phyloP scores from a whole-genome alignment of 495 filamentous ascomycete genomes.

The Polyplosphaeria fusca region DNA sequence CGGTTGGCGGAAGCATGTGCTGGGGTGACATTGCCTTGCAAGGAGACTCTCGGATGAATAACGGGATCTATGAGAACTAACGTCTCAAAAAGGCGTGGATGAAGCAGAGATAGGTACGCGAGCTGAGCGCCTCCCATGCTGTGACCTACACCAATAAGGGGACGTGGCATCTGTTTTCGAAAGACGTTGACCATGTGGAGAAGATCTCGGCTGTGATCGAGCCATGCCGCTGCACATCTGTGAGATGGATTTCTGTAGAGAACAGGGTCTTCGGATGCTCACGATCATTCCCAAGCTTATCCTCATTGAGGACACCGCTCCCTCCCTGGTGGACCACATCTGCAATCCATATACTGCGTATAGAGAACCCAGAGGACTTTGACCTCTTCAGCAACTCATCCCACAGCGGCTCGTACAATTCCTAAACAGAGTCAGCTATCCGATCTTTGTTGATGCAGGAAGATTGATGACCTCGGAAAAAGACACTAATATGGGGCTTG shows the following conservation, averaged over 20 bases:
- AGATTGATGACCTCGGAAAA: neutral
- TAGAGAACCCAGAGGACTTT: slow-evolving; percentile 34
- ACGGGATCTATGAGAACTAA: slow-evolving; percentile 81
- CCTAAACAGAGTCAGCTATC: too few species aligned
- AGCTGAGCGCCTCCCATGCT: slow-evolving; percentile 79
- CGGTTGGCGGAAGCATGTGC: slow-evolving; percentile 36
- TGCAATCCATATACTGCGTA: slow-evolving; percentile 47
- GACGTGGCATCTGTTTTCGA: slow-evolving; percentile 76
- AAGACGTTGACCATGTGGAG: slow-evolving; percentile 84
- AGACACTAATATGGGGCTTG: neutral
- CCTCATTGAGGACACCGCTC: slow-evolving; percentile 44
- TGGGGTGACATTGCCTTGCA: slow-evolving; percentile 35
- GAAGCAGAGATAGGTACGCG: slow-evolving; percentile 61
- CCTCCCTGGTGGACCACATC: slow-evolving; percentile 46
- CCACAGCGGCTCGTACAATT: slow-evolving; percentile 50
- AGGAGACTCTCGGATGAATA: slow-evolving; percentile 50
- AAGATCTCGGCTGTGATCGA: slow-evolving; percentile 82
- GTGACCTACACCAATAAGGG: slow-evolving; percentile 87
- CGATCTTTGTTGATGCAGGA: neutral
- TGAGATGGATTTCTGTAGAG: slow-evolving; percentile 19
- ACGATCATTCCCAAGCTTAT: slow-evolving; percentile 45
- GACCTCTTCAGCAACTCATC: slow-evolving; percentile 42
- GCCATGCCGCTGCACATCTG: slow-evolving; percentile 57
- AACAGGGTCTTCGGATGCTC: slow-evolving; percentile 11
- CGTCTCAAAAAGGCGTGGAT: slow-evolving; percentile 76